Percentiles rank a stretch among this genome's conserved stretches.
phyloP scores from a whole-genome alignment of 768 basidiomycete species.

The Boletus eberwhitei region DNA sequence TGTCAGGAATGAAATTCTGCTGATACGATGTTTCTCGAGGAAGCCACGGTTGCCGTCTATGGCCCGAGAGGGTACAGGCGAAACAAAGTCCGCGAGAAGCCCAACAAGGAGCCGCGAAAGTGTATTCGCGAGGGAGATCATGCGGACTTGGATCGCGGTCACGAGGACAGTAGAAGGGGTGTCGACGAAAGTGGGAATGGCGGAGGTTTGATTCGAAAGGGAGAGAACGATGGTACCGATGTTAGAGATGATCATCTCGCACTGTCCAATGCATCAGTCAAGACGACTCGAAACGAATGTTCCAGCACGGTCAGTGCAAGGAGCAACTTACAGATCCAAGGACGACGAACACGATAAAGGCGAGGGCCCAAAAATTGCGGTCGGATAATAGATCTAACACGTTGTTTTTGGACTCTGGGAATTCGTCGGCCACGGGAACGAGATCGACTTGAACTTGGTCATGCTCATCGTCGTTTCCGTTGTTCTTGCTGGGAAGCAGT shows the following conservation, averaged over 20 bases:
- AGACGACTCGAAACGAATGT: not conserved
- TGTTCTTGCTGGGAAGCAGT: slow-evolving; percentile 29
- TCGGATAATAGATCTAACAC: slow-evolving; percentile 49
- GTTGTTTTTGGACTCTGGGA: slow-evolving; percentile 17
- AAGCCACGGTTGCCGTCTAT: slow-evolving; percentile 29
- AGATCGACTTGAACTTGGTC: slow-evolving; percentile 19
- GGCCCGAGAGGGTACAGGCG: slow-evolving; percentile 51
- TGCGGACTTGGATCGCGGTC: slow-evolving; percentile 63
- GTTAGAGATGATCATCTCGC: slow-evolving; percentile 82
- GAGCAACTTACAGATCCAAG: slow-evolving; percentile 61
- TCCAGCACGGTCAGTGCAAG: too few relatives aligned
- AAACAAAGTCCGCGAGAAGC: slow-evolving; percentile 67
- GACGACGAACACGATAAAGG: slow-evolving; percentile 45
- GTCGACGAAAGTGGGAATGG: slow-evolving; percentile 4
- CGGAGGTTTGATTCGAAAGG: slow-evolving; percentile 38
- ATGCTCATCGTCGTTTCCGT: slow-evolving; percentile 4
- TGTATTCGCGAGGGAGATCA: slow-evolving; percentile 71
- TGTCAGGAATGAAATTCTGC: slow-evolving; percentile 59
- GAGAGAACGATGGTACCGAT: slow-evolving; percentile 74
- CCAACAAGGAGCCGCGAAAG: slow-evolving; percentile 64
- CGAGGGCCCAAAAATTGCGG: slow-evolving; percentile 63
- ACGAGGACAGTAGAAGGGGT: slow-evolving; percentile 31
- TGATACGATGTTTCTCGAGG: slow-evolving; percentile 50
- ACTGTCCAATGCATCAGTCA: slow-evolving; percentile 35
- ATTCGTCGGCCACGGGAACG: slow-evolving; percentile 25